Base-by-base conservation (phyloP, 2,329 filamentous ascomycete species). In the Verticillium alfalfae region DNA sequence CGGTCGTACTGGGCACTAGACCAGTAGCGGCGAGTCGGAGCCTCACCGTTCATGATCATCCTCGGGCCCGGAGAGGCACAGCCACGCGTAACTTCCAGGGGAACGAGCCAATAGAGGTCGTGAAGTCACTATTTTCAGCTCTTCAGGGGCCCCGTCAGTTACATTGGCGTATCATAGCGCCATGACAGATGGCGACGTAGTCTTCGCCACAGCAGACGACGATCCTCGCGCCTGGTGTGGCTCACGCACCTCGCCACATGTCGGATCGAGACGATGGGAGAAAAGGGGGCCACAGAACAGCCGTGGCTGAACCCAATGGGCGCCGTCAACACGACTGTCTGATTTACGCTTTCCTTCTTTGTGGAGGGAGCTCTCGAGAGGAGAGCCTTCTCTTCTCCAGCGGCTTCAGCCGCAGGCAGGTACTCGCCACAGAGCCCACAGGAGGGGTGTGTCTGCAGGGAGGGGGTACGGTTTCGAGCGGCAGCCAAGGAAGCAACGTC, bases 401-500 rank as follows among this genome's bases (percentile, higher is more conserved):
- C 8, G 59, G 63, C 54, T 61, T 57, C 37, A 58, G 61, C 55
- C 58, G 60, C 57, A 62, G 26, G 57, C 60, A 60, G 63, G 61
- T 61, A 63, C 63, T 52, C 45, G 45, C 45, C 45, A 49, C 41
- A 52, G 45, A 18, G n/a, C 12, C 16, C 16, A 59, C n/a, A 31
- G 22, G 60, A 56, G n/a, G 31, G 56, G 60, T 36, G 38, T 55
- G 38, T 55, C 37, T 58, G 58, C 26, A 37, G 57, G 56, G 59
- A 60, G 60, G 57, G 41, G 52, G 22, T 38, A 45, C 54, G 59
- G 18, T 37, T 61, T 31, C 58, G 60, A n/a, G 18, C 45, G 45
- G 45, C 45, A 52, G 45, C 36, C 41, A 56, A 38, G 58, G 62
- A 58, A 58, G 49, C 54, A 56, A 66, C 61, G 64, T 66, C 64